Percentiles rank a stretch among this genome's conserved stretches.
Evolutionary conservation across 306 rosid species (phyloP).

Genomic region (Sicyos baderoa): DNA sequence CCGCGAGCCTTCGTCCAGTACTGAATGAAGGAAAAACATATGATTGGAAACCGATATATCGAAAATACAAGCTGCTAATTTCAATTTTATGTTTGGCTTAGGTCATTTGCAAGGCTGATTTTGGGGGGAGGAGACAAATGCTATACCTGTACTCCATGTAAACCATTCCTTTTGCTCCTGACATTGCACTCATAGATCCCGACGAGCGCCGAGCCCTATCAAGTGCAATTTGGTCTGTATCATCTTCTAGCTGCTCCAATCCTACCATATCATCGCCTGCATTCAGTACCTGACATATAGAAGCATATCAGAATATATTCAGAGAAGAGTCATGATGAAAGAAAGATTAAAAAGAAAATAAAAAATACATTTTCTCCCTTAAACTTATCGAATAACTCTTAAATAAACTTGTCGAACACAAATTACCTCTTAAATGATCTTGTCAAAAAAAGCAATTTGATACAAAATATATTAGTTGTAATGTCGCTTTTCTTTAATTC

Average conservation of each 20-base stretch:
- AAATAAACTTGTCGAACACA: no score
- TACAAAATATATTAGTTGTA: no score
- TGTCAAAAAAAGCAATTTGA: no score
- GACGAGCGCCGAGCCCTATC: constrained; percentile 50
- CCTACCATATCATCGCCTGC: constrained; percentile 91
- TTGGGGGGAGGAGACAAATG: background rate
- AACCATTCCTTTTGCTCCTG: constrained; percentile 86
- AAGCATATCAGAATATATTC: constrained; percentile 21
- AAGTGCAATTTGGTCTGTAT: constrained; percentile 77
- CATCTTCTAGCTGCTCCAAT: constrained; percentile 84
- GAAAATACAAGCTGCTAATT: background rate
- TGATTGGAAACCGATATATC: background rate
- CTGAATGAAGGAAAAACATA: constrained; percentile 30
- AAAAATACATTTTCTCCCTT: no score
- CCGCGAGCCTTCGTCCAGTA: constrained; percentile 45
- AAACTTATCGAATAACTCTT: no score
- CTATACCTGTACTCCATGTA: constrained; percentile 88
- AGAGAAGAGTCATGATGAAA: background rate
- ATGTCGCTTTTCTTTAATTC: no score
- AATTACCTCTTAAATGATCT: no score
- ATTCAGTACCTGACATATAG: constrained; percentile 52
- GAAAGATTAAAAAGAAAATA: no score
- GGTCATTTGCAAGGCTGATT: background rate
- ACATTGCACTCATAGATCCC: constrained; percentile 88
- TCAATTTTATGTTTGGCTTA: background rate